Evolutionary conservation across 78 protist species (phyloP).

Genomic region (slime mould (Dictyostelium discoideum)): DNA sequence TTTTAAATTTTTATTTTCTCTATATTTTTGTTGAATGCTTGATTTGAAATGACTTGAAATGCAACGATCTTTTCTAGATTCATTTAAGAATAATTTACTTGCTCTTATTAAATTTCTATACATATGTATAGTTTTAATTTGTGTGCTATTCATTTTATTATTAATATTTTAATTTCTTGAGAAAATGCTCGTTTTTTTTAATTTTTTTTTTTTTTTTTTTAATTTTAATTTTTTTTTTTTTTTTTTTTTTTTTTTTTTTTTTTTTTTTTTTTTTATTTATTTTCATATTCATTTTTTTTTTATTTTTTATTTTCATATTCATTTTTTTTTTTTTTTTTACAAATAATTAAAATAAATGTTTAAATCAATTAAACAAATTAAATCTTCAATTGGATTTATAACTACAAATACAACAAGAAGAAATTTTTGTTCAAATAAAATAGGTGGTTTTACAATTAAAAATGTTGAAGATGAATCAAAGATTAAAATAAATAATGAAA

Average conservation of each 20-base stretch:
- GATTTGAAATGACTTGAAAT: background rate
- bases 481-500: background rate
- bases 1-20: constrained; percentile 30
- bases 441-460: background rate
- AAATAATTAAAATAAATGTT: background rate
- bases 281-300: background rate
- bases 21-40: constrained; percentile 10
- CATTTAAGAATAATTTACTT: constrained; percentile 14
- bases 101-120: constrained; percentile 74
- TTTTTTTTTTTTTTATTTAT: background rate
- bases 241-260: background rate
- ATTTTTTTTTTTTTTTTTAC: background rate
- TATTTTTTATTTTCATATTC: background rate
- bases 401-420: background rate
- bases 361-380: background rate
- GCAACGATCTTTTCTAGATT: constrained; percentile 55
- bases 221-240: background rate
- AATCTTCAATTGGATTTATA: background rate
- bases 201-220: background rate
- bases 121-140: constrained; percentile 19
- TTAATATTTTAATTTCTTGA: background rate
- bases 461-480: background rate
- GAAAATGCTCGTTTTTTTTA: background rate
- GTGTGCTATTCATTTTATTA: background rate
- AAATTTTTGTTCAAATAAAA: background rate